A percentile compares a stretch with the other conserved stretches of the same genome.
These are phyloP conservation scores for Colletotrichum chlorophyti DNA, from an alignment of 2,329 filamentous ascomycete species.

Conservation along the genomic window DNA sequence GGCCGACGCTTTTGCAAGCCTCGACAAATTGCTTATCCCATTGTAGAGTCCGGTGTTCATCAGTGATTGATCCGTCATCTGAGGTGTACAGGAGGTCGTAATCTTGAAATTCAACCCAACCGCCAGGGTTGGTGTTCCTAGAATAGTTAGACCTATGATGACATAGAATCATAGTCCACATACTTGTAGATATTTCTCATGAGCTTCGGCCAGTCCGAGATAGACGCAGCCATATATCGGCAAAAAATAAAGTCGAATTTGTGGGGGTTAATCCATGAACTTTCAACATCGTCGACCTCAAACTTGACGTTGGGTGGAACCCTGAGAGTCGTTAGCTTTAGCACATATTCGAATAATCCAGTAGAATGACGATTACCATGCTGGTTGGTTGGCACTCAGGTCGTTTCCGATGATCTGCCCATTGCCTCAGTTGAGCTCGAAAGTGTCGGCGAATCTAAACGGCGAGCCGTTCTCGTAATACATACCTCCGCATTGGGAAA, in stretches of 20 bases:
- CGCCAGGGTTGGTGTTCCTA: constrained; percentile 43
- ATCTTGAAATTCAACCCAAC: constrained; percentile 41
- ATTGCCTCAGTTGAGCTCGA: no score
- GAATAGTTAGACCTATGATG: neutral
- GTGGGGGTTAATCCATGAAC: constrained; percentile 46
- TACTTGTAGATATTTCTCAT: constrained; percentile 2
- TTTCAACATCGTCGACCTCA: constrained; percentile 69
- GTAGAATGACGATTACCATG: neutral
- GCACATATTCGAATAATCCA: no score
- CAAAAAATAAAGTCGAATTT: constrained; percentile 42
- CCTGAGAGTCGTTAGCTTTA: neutral
- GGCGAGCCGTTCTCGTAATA: neutral
- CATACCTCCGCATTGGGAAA: neutral
- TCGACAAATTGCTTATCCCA: constrained; percentile 33
- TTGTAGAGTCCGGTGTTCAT: constrained; percentile 28
- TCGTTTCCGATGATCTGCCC: constrained; percentile 15
- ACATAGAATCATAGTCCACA: neutral
- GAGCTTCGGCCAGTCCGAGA: constrained; percentile 4
- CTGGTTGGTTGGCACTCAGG: constrained; percentile 10
- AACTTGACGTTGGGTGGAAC: constrained; percentile 71
- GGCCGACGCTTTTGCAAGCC: constrained; percentile 28
- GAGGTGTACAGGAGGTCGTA: constrained; percentile 35
- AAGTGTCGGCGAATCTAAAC: no score
- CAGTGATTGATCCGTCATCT: constrained; percentile 35
- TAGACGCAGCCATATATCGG: constrained; percentile 15